These are phyloP conservation scores for Xerocomellus dryophilus DNA, from an alignment of 768 basidiomycete genomes.

Conservation along the genomic window DNA sequence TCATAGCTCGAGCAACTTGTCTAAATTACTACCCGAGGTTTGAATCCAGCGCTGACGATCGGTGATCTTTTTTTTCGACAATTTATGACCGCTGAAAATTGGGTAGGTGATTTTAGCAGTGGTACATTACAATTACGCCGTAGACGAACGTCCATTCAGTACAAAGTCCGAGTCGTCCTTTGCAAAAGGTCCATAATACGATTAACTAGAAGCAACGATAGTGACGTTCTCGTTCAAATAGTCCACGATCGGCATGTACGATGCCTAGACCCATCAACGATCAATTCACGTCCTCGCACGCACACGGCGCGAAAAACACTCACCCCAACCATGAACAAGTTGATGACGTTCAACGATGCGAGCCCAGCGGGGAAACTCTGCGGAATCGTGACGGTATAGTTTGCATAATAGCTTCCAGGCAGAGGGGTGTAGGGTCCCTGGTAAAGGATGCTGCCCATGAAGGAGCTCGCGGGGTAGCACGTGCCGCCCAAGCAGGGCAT, in stretches of 20 bases:
- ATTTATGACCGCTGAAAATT: no score
- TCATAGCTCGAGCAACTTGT: no score
- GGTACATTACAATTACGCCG: not conserved
- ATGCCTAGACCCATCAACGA: constrained; percentile 6
- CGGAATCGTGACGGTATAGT: constrained; percentile 35
- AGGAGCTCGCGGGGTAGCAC: constrained; percentile 24
- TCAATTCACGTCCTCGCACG: not conserved
- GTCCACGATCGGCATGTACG: constrained; percentile 11
- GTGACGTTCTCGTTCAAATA: constrained; percentile 24
- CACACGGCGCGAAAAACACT: constrained; percentile 13
- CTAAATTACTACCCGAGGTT: no score
- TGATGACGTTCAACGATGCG: constrained; percentile 37
- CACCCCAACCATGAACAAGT: constrained; percentile 41
- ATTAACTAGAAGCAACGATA: not conserved
- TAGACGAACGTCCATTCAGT: not conserved
- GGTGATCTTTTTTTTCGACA: no score
- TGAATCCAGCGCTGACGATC: no score
- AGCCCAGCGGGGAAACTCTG: constrained; percentile 21
- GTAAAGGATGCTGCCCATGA: constrained; percentile 34
- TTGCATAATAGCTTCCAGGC: constrained; percentile 20
- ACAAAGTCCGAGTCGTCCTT: not conserved
- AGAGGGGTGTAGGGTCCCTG: constrained; percentile 33
- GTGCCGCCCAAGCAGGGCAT: constrained; percentile 18
- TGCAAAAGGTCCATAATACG: not conserved
- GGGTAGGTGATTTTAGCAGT: not conserved